A percentile compares a stretch with the other conserved stretches of the same genome.
Conservation (phyloP, 2,329 filamentous ascomycete genomes). For the Graphilbum sp. region DNA sequence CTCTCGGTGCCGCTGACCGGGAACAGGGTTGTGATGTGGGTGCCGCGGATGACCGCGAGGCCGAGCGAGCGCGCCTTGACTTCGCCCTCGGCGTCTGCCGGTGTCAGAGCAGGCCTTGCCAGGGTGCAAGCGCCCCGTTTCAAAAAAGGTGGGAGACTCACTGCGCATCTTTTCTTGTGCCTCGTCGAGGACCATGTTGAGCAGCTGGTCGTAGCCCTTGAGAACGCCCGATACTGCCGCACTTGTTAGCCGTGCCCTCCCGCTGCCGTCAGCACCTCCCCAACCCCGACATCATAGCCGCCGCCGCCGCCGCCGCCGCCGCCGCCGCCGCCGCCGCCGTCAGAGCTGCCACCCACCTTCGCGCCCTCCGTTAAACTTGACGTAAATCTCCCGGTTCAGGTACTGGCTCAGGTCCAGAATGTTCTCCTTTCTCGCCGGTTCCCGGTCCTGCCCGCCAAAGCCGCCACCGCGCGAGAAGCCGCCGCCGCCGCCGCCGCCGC, state of each 20-base stretch:
- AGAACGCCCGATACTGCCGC: constrained; percentile 63
- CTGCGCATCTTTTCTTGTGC: constrained; percentile 81
- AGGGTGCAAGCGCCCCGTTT: too few relatives aligned
- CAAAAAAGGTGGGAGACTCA: too few relatives aligned
- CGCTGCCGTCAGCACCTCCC: too few relatives aligned
- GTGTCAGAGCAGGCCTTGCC: too few relatives aligned
- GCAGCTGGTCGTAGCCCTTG: constrained; percentile 92
- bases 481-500: constrained; percentile 3
- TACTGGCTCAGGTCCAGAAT: constrained; percentile 92
- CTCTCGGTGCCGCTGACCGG: constrained; percentile 89
- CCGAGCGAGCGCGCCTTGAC: constrained; percentile 66
- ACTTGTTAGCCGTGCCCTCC: neutral
- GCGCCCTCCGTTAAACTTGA: constrained; percentile 91
- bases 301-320: too few relatives aligned
- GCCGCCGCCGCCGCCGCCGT: too few relatives aligned
- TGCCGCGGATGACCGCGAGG: constrained; percentile 79
- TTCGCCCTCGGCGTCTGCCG: constrained; percentile 79
- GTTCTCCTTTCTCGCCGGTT: constrained; percentile 94
- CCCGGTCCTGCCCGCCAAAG: constrained; percentile 12
- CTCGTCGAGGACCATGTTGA: constrained; percentile 94
- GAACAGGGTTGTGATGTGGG: constrained; percentile 80
- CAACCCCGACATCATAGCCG: too few relatives aligned
- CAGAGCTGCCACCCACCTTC: constrained; percentile 50
- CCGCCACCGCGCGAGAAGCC: constrained; percentile 4
- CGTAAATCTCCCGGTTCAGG: constrained; percentile 87